Percentiles rank a stretch among this genome's conserved stretches.
phyloP scores from a whole-genome alignment of 2,329 filamentous ascomycete genomes.

The Eutypa lata region DNA sequence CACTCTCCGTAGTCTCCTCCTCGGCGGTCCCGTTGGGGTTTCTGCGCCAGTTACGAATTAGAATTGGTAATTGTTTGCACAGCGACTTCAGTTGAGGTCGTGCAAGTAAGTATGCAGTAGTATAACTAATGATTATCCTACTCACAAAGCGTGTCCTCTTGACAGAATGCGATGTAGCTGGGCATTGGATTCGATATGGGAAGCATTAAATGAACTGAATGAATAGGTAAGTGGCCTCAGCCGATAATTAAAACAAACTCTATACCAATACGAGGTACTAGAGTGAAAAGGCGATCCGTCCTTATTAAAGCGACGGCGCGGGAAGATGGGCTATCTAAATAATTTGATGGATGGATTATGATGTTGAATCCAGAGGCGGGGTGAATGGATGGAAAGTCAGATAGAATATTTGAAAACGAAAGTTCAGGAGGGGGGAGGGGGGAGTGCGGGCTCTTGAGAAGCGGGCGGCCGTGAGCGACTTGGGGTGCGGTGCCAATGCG shows the following conservation, averaged over 20 bases:
- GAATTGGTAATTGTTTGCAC: background rate
- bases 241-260: conserved; percentile 1
- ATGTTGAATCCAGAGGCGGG: background rate
- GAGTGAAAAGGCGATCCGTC: background rate
- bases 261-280: background rate
- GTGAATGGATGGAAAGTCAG: background rate
- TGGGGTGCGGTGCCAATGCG: background rate
- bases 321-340: background rate
- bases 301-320: background rate
- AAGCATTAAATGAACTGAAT: conserved; percentile 1
- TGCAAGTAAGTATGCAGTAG: background rate
- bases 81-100: too few species aligned
- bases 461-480: background rate
- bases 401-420: conserved; percentile 1
- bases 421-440: conserved; percentile 1
- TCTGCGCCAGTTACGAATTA: background rate
- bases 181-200: background rate
- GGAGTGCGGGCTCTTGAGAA: conserved; percentile 1
- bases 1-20: background rate
- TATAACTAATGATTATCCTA: background rate
- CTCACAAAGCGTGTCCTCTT: conserved; percentile 1
- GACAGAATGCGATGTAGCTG: conserved; percentile 1
- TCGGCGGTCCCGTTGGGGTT: background rate
- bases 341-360: background rate
- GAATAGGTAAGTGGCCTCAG: background rate